Conservation (phyloP, 129 eudicot species). For the Heracleum sosnowskyi region DNA sequence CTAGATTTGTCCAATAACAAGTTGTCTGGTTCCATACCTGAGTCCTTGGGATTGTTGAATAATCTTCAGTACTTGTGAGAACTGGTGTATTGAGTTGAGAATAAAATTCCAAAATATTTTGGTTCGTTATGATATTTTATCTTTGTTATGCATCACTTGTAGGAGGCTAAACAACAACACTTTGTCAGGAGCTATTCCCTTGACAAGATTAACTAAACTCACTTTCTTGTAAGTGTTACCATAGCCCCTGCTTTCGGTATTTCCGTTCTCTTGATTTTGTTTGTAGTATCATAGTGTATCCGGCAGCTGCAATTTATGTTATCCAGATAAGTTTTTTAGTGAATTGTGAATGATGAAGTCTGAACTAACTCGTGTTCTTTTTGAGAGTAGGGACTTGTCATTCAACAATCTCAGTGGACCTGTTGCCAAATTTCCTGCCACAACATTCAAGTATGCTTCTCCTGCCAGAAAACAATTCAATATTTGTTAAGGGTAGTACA, state of each 20-base stretch:
- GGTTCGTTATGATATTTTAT: not conserved
- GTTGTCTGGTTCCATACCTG: conserved; percentile 66
- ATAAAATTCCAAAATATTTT: not conserved
- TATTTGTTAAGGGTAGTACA: no score
- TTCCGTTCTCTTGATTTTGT: conserved; percentile 9
- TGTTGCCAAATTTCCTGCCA: conserved; percentile 68
- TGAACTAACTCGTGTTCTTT: conserved; percentile 1
- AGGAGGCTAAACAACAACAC: conserved; percentile 95
- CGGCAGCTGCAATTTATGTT: not conserved
- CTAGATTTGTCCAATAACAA: conserved; percentile 84
- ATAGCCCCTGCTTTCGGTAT: not conserved
- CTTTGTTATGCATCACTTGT: conserved; percentile 35
- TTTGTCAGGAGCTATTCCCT: conserved; percentile 83
- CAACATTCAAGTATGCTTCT: conserved; percentile 72
- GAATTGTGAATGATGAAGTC: conserved; percentile 11
- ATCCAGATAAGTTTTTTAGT: no score
- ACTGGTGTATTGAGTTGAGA: not conserved
- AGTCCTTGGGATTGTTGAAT: conserved; percentile 48
- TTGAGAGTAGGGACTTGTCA: conserved; percentile 70
- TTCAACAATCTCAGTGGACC: conserved; percentile 98
- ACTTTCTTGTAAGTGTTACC: conserved; percentile 68
- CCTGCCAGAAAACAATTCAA: conserved; percentile 7
- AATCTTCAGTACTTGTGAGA: conserved; percentile 77
- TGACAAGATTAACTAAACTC: conserved; percentile 66
- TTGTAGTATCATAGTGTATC: conserved; percentile 11